Evolutionary conservation across 2,329 filamentous ascomycete species (phyloP).

Genomic region (Talaromyces sp.): DNA sequence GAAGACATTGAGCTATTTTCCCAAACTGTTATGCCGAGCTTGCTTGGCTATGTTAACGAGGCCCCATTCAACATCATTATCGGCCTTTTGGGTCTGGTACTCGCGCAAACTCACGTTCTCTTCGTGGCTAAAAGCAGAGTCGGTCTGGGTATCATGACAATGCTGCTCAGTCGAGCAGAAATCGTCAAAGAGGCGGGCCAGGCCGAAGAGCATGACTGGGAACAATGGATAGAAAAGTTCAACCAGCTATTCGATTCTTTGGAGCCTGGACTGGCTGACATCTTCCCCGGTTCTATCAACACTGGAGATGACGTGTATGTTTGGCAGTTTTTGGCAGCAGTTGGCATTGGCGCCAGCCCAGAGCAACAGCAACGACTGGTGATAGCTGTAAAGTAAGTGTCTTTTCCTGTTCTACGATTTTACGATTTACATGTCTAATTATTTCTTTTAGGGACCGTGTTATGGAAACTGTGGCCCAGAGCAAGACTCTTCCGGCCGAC

Average conservation of each 20-base stretch:
- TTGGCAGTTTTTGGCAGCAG: slow-evolving; percentile 94
- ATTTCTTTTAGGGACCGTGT: slow-evolving; percentile 64
- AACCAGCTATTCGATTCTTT: slow-evolving; percentile 81
- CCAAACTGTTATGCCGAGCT: slow-evolving; percentile 78
- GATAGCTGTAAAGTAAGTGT: slow-evolving; percentile 74
- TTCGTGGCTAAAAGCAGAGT: slow-evolving; percentile 81
- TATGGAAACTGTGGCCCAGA: slow-evolving; percentile 85
- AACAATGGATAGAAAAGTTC: slow-evolving; percentile 80
- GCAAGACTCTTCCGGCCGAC: slow-evolving; percentile 82
- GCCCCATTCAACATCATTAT: slow-evolving; percentile 87
- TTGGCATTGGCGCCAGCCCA: slow-evolving; percentile 87
- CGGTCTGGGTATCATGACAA: slow-evolving; percentile 83
- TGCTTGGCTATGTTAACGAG: slow-evolving; percentile 87
- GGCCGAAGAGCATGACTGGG: slow-evolving; percentile 68
- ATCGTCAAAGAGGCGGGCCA: slow-evolving; percentile 78
- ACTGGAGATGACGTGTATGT: slow-evolving; percentile 92
- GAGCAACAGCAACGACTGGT: slow-evolving; percentile 95
- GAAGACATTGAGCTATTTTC: slow-evolving; percentile 93
- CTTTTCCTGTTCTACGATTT: background rate
- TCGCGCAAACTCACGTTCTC: slow-evolving; percentile 76
- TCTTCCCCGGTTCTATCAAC: slow-evolving; percentile 90
- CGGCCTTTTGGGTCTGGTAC: slow-evolving; percentile 79
- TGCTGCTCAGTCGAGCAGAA: slow-evolving; percentile 90
- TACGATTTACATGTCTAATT: slow-evolving; percentile 14
- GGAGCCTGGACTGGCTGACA: slow-evolving; percentile 74